Percentiles rank a stretch among this genome's conserved stretches.
Evolutionary conservation across 345 rosid species (phyloP).

Genomic region (Camelina sativa): DNA sequence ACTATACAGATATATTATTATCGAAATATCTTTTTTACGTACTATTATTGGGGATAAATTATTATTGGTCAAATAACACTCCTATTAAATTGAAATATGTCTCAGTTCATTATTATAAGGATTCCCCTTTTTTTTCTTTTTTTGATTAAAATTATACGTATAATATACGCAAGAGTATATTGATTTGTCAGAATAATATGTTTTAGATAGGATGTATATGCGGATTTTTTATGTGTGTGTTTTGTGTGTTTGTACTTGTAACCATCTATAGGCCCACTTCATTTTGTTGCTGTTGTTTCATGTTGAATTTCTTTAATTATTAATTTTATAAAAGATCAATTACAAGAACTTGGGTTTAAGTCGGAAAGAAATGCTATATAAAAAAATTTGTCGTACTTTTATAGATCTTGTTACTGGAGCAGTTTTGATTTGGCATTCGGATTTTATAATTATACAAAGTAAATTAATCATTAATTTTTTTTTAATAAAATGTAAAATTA

Average conservation of each 20-base stretch:
- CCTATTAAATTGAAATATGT: not conserved
- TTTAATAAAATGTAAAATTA: too few relatives aligned
- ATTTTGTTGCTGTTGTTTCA: not conserved
- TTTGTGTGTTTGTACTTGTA: not conserved
- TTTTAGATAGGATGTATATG: not conserved
- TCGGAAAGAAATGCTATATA: not conserved
- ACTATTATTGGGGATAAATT: not conserved
- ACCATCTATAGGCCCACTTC: not conserved
- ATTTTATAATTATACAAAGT: not conserved
- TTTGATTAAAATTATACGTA: not conserved
- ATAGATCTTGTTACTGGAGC: not conserved
- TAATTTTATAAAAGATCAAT: too few relatives aligned
- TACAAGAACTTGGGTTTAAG: not conserved
- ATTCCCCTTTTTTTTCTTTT: not conserved
- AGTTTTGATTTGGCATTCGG: not conserved
- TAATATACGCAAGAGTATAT: not conserved
- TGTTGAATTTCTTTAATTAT: not conserved
- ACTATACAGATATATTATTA: not conserved
- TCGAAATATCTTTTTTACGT: not conserved
- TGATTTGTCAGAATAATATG: not conserved
- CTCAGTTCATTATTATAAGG: not conserved
- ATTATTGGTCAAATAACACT: not conserved
- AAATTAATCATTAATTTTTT: not conserved
- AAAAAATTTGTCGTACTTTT: not conserved
- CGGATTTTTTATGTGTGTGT: not conserved